Base-by-base conservation (phyloP, 352 stramenopile genomes). In the Elongisporangium anandrum region DNA sequence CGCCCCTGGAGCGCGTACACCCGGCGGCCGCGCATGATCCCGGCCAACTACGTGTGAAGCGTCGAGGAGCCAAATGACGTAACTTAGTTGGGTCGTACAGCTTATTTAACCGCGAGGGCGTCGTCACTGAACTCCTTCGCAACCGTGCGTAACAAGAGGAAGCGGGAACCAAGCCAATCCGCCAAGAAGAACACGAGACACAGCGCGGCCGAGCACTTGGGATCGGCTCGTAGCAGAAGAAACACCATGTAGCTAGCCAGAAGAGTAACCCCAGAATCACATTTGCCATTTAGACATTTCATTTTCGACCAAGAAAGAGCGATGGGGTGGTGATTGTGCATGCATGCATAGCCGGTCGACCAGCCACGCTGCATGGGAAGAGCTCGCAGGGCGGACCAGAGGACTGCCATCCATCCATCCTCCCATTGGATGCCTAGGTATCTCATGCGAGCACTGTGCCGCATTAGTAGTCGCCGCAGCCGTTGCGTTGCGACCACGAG, bases 1-100 rank as follows among this genome's bases (percentile, higher is more conserved):
- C 73, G 72, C 41, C 65, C 74, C 29, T 81, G 77, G 52, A 72
- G 74, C 23, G 57, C 70, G 39, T 79, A 75, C 67, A 65, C 81
- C 50, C 69, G 76, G 50, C 65, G 76, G 56, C 79, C 79, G 24
- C 73, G 79, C 45, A 88, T 88, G 73, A 88, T 88, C 63, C 79
- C 79, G 39, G 63, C 73, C 63, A 85, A 88, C 65, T 88, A 88
- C 64, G 70, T 73, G 48, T 81, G 48, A 72, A 53, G 29, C 54
- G 5, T 34, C 48, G 2, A 45, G 34, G 34, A 50, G 45, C 19
- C 19, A n/a, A 50, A n/a, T 12, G 4, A 9, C 29, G 34, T 45
- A 45, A 45, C 34, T 16, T 45, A 45, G 34, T 45, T 17, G 34
- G 34, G 34, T 45, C 34, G 34, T 45, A 45, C 34, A 45, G 34